A percentile compares a stretch with the other conserved stretches of the same genome.
phyloP scores from a whole-genome alignment of 371 early-diverging fungal species.

The Mortierella sp. region DNA sequence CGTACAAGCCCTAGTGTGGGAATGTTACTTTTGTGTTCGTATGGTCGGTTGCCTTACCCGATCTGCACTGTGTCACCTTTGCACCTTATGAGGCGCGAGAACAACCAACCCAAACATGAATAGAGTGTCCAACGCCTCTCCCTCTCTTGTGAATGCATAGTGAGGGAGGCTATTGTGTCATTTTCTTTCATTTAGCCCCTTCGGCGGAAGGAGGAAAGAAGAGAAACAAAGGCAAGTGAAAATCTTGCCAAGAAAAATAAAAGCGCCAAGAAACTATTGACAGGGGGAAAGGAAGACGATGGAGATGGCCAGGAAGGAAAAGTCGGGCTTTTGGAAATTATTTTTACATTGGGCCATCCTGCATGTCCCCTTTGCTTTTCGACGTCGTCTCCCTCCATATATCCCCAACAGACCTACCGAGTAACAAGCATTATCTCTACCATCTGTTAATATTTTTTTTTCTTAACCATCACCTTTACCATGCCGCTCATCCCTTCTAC shows the following conservation, averaged over 20 bases:
- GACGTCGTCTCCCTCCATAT: background rate
- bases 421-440: too few species aligned
- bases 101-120: background rate
- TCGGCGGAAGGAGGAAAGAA: too few species aligned
- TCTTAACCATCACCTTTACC: too few species aligned
- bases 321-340: background rate
- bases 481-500: too few species aligned
- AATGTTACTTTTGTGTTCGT: background rate
- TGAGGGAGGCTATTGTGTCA: background rate
- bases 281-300: too few species aligned
- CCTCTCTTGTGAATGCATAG: background rate
- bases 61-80: too few species aligned
- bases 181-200: background rate
- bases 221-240: background rate
- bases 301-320: background rate
- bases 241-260: constrained; percentile 2
- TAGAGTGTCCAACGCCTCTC: background rate
- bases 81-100: background rate
- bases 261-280: background rate
- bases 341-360: background rate
- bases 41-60: background rate
- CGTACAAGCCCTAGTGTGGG: too few species aligned
- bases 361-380: background rate
- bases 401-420: background rate
- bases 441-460: too few species aligned